Evolutionary conservation across 139 green algal genomes (phyloP).

Genomic region (Tetraselmis chui): DNA sequence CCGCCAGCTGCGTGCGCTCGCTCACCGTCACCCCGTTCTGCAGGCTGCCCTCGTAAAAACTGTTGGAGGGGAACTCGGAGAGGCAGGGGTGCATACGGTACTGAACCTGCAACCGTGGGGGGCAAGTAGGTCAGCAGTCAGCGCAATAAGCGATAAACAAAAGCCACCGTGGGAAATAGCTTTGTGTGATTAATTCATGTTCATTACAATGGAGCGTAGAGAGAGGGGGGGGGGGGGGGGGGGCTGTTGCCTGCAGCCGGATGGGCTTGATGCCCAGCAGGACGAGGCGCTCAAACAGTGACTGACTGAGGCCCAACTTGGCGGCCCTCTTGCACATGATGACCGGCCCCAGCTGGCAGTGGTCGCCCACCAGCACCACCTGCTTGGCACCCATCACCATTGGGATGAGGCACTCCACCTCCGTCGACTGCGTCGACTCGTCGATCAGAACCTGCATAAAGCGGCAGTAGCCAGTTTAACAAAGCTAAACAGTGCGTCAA

Average conservation of each 20-base stretch:
- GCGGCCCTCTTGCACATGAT: conserved; percentile 86
- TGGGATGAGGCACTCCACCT: conserved; percentile 91
- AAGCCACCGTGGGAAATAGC: not conserved
- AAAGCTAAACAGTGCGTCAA: too few species aligned
- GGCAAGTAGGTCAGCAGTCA: too few species aligned
- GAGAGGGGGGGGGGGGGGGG: too few species aligned
- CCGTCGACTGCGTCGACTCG: conserved; percentile 89
- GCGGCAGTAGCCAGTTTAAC: too few species aligned
- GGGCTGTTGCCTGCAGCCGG: conserved; percentile 76
- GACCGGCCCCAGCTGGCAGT: conserved; percentile 93
- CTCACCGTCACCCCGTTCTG: conserved; percentile 63
- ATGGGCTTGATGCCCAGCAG: conserved; percentile 87
- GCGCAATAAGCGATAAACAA: too few species aligned
- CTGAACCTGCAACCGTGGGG: too few species aligned
- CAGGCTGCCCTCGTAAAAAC: conserved; percentile 95
- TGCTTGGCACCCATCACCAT: conserved; percentile 92
- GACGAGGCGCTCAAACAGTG: conserved; percentile 92
- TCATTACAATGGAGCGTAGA: not conserved
- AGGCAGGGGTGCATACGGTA: conserved; percentile 98
- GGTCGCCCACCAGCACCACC: conserved; percentile 92
- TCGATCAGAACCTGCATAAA: conserved; percentile 80
- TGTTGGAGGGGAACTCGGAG: conserved; percentile 92
- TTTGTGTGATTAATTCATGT: not conserved
- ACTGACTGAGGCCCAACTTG: conserved; percentile 79
- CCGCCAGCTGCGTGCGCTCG: conserved; percentile 40